Evolutionary conservation across 2,329 filamentous ascomycete genomes (phyloP), one percentile per base, ranked within the genome.

Genomic region (Colletotrichum falcatum): DNA sequence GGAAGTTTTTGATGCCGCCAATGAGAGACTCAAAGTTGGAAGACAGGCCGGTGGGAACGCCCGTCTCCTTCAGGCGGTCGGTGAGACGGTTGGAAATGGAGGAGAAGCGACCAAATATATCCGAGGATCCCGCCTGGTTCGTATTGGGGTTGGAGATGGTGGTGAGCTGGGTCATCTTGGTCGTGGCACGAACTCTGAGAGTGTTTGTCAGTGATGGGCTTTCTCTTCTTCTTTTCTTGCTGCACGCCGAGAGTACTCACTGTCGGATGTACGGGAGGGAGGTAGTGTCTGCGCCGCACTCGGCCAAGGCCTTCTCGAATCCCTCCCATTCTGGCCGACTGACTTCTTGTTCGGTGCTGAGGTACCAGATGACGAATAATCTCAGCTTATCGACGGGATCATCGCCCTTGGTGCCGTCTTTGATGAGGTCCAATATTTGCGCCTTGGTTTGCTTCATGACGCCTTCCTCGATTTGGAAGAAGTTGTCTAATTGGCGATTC

Each of bases 91-190:
- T 95, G 14, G 94, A 96, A 73, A 99, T 93, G 53, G 92, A 94
- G 37, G 92, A 96, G 84, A 99, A 97, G 58, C 95, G 94, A 26
- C 94, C 92, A 84, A 99, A 98, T 20, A 99, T 87, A 76, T 97
- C 94, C 7, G 89, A 91, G 4, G 93, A 90, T 23, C 85, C 81
- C 12, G 84, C 80, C 74, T 89, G 89, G 75, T 91, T 87, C 23
- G 88, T 85, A 71, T 92, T 86, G 18, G 93, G 91, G 37, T 91
- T 91, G 73, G 95, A 96, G 72, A 95, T 91, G 1, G 95, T 97
- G 5, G 95, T 94, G 80, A 99, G 92, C 89, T 98, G 97, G 18
- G 95, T 98, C 94, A 98, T 98, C 73, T 96, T 94, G 6, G 95
- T 98, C 61, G 97, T 94, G 74, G 97, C 94, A 71, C 95, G 94